Base-by-base conservation (phyloP, 768 basidiomycete genomes). In the Lentinus tigrinus region DNA sequence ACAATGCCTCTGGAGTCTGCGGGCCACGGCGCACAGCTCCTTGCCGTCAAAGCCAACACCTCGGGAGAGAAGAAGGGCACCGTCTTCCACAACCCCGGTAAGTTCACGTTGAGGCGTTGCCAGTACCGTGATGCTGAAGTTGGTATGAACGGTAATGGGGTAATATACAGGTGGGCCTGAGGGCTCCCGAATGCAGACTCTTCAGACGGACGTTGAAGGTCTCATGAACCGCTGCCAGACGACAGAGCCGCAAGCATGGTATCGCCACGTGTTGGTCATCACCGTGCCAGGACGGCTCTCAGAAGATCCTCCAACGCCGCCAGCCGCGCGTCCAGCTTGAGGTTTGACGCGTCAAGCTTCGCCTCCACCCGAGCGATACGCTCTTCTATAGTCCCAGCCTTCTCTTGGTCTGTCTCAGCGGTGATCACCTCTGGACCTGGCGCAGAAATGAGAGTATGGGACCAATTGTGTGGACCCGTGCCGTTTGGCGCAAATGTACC, bases 1-100 rank as follows among this genome's bases (percentile, higher is more conserved):
- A 60, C 54, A 43, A 56, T n/a, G 16, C 43, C 19, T n/a, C n/a
- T n/a, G n/a, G n/a, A n/a, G n/a, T 60, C 59, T 0, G 48, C 54
- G 7, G 59, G 59, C 3, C 51, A 28, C 11, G 59, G 54, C n/a
- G n/a, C n/a, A 2, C 49, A 48, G 13, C 43, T 61, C 1, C 50
- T 56, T 8, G 60, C 56, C 27, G 55, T 61, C 34, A 61, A 61
- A 14, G 43, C 49, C 17, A 56, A 47, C 43, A 43, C 53, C 6
- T 9, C 23, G 1, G 28, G 40, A 4, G 28, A 52, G 26, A 26
- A n/a, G 17, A 51, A 52, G 27, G 60, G 54, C 6, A 56, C 49
- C 42, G 48, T 56, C 2, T 60, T 60, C 48, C 28, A 56, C 26
- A 60, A 60, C 28, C 59, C 59, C 10, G 59, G 59, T 60, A 26